Base-by-base conservation (phyloP, 1,284 basidiomycete genomes). In the Boletus semigastroideus region DNA sequence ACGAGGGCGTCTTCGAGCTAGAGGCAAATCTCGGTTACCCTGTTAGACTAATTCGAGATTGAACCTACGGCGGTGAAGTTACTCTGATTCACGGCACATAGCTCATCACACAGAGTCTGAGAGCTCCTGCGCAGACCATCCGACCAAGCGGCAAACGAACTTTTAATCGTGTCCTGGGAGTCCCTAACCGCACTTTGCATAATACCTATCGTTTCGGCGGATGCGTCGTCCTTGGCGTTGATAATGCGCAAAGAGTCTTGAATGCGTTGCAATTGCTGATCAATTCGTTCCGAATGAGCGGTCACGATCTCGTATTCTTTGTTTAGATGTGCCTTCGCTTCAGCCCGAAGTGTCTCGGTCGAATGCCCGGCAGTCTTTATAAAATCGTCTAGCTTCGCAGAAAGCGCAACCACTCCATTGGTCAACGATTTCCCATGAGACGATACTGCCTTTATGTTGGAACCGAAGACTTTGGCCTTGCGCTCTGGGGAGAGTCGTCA, bases 371-470 rank as follows among this genome's bases (percentile, higher is more conserved):
- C 78, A 9, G 77, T 73, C 51, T 81, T 78, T 52, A 80, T 69
- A 57, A 94, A 87, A 28, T 82, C 82, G 13, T 80, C 75, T 3
- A 94, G 76, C 49, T 80, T 80, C 3, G 75, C 66, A 10, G 80
- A 77, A 50, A 95, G 76, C 0, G 73, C 67, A 14, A 76, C 72
- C 14, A 80, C 72, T 48, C 84, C 75, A 1, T 73, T 69, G 13
- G 77, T 70, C 39, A 92, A 76, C 1, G 76, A 73, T 54, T 78
- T 80, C 45, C 86, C 82, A 56, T 90, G 86, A 25, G 75, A 75
- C 1, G 78, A 73, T 9, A 92, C 86, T 1, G 79, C 76, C 54
- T 82, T 79, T 1, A 83, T 74, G 62, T 94, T 96, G 5, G 80
- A 74, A 38, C 74, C 75, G 41, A 94, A 78, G 4, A 86, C 77